These are phyloP conservation scores for Gonium pectorale DNA, from an alignment of 139 green algal species.

Conservation along the genomic window DNA sequence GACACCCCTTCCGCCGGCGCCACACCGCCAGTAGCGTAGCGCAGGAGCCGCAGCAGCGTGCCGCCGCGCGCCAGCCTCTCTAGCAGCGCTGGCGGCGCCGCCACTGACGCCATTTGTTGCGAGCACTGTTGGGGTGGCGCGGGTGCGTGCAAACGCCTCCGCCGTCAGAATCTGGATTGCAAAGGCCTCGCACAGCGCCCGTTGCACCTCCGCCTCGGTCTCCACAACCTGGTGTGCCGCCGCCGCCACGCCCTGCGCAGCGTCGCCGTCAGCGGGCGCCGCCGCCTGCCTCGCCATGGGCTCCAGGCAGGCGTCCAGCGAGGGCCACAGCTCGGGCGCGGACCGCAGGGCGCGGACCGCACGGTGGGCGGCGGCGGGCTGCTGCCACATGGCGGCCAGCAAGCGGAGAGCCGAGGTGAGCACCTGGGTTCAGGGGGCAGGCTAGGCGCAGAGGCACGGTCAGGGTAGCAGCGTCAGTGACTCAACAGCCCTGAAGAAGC, in stretches of 20 bases:
- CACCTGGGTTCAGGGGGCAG: slow-evolving; percentile 20
- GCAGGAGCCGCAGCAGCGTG: background rate
- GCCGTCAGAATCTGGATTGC: slow-evolving; percentile 49
- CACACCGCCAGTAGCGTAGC: background rate
- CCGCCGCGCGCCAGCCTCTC: background rate
- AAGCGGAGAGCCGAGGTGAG: slow-evolving; percentile 61
- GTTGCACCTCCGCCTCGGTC: background rate
- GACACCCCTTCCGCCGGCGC: background rate
- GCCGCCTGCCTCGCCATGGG: too few species aligned
- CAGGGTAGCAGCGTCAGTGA: too few species aligned
- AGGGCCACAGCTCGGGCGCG: slow-evolving; percentile 60
- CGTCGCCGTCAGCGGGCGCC: too few species aligned
- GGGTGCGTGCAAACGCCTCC: slow-evolving; percentile 21
- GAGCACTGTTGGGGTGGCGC: background rate
- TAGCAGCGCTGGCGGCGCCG: slow-evolving; percentile 1
- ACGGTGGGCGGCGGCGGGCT: slow-evolving; percentile 44
- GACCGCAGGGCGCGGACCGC: slow-evolving; percentile 61
- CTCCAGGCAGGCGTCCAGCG: slow-evolving; percentile 34
- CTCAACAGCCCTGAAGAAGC: too few species aligned
- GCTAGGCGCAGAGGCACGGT: background rate
- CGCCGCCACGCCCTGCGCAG: background rate
- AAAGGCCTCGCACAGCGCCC: slow-evolving; percentile 36
- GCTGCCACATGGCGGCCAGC: slow-evolving; percentile 69
- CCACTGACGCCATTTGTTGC: slow-evolving; percentile 9
- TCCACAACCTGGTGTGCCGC: background rate